These are phyloP conservation scores for Posidonia australis DNA, from an alignment of 106 monocot genomes.

Conservation along the genomic window DNA sequence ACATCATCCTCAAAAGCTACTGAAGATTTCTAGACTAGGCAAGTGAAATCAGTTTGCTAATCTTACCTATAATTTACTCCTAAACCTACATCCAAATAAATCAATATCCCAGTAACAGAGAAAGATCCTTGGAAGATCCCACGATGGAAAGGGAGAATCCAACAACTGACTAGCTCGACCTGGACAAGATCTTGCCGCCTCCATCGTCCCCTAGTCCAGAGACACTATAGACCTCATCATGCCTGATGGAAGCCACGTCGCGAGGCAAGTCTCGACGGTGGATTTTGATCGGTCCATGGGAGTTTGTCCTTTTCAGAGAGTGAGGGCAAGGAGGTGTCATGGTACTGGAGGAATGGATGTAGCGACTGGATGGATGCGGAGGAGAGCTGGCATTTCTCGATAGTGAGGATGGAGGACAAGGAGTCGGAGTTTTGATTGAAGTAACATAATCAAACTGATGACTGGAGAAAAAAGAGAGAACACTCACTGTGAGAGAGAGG, in stretches of 20 bases:
- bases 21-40: too few relatives aligned
- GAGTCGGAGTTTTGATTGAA: too few relatives aligned
- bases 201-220: slow-evolving; percentile 71
- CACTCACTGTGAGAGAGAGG: too few relatives aligned
- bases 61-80: too few relatives aligned
- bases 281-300: slow-evolving; percentile 20
- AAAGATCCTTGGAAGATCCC: background rate
- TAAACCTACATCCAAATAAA: too few relatives aligned
- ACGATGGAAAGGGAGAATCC: slow-evolving; percentile 4
- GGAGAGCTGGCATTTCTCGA: slow-evolving; percentile 14
- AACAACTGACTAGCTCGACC: slow-evolving; percentile 29
- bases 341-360: background rate
- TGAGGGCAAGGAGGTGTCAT: slow-evolving; percentile 21
- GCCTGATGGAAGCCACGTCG: slow-evolving; percentile 18
- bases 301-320: slow-evolving; percentile 28
- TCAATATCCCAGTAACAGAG: too few relatives aligned
- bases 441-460: too few relatives aligned
- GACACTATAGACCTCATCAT: slow-evolving; percentile 47
- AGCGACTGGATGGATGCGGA: background rate
- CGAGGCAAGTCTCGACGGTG: background rate
- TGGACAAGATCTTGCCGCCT: slow-evolving; percentile 72
- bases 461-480: too few relatives aligned
- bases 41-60: too few relatives aligned
- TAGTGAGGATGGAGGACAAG: slow-evolving; percentile 31
- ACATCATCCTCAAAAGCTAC: too few relatives aligned